Base-by-base conservation (phyloP, 805 yeast species). In the Schizosaccharomyces pombe region DNA sequence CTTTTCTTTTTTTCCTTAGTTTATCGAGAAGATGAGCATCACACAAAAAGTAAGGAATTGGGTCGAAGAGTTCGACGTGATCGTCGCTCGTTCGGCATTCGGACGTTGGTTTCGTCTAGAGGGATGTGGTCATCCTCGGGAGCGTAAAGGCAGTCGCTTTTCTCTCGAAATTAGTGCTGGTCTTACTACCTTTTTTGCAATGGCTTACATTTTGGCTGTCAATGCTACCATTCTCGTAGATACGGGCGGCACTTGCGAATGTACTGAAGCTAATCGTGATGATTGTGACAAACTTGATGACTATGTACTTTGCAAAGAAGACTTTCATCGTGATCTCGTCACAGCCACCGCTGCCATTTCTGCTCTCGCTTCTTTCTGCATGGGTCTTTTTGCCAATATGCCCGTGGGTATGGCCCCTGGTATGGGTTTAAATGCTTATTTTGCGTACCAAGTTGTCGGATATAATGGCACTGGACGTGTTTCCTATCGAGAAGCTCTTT, bases 391-490 rank as follows among this genome's bases (percentile, higher is more conserved):
- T 31, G 61, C 61, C 31, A 59, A 59, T 55, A 55, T 59, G 47
- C 61, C 61, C 29, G 49, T 59, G 52, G 61, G 61, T 22, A 57
- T 59, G 29, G 61, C 61, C 29, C 61, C 61, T 28, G 61, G 61
- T 31, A 59, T 59, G 61, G 61, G 61, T 19, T 55, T 59, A 40
- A 59, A 59, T 52, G 60, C 61, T 16, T 59, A 59, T 56, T 59
- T 59, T 55, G 58, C 61, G 47, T 59, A 59, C 55, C 59, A 59
- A 52, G 61, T 59, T 53, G 61, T 59, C 14, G 61, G 61, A 29
- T 58, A 55, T 47, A 60, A 59, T 43, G 61, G 61, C 16, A n/a
- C 59, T 47, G 61, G 61, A 34, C 32, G 53, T 31, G 58, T 59
- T 16, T 43, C 60, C 37, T 59, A 56, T 52, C 54, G 55, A 6